These are phyloP conservation scores for Lasiodiplodia gonubiensis DNA, from an alignment of 2,329 filamentous ascomycete genomes.

Conservation along the genomic window DNA sequence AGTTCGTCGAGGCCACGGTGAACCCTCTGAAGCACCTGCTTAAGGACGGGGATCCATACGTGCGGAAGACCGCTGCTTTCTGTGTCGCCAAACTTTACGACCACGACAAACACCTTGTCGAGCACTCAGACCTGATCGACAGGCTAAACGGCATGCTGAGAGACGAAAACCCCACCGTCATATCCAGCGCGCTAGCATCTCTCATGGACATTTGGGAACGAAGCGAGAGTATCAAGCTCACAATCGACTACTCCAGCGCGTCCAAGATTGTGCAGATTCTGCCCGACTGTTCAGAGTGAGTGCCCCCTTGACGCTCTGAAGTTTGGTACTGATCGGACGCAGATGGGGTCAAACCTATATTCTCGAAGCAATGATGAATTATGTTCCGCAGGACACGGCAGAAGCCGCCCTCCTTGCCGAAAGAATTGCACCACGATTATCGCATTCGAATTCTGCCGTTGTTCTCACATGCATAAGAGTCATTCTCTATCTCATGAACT, in stretches of 20 bases:
- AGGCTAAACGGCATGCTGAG: slow-evolving; percentile 85
- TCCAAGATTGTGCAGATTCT: slow-evolving; percentile 98
- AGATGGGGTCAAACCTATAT: slow-evolving; percentile 99
- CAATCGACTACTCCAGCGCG: slow-evolving; percentile 95
- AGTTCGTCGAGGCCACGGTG: slow-evolving; percentile 92
- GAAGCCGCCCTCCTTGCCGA: slow-evolving; percentile 92
- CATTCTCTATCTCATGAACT: slow-evolving; percentile 98
- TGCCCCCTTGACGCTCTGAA: slow-evolving; percentile 32
- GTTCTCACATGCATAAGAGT: slow-evolving; percentile 96
- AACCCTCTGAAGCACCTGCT: slow-evolving; percentile 82
- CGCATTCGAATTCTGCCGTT: slow-evolving; percentile 95
- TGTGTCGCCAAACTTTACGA: slow-evolving; percentile 98
- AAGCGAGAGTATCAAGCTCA: slow-evolving; percentile 96
- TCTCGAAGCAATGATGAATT: slow-evolving; percentile 95
- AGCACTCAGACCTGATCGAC: slow-evolving; percentile 90
- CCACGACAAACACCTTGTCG: slow-evolving; percentile 88
- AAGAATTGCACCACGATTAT: slow-evolving; percentile 91
- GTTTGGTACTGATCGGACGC: slow-evolving; percentile 33
- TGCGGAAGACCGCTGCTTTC: slow-evolving; percentile 95
- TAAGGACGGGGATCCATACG: slow-evolving; percentile 88
- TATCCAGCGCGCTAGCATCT: slow-evolving; percentile 87
- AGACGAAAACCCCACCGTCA: slow-evolving; percentile 96
- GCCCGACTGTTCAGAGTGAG: slow-evolving; percentile 94
- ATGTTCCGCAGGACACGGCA: slow-evolving; percentile 87
- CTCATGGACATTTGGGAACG: slow-evolving; percentile 99